phyloP scores from a whole-genome alignment of 1,139 yeast genomes.

The Nakaseomyces bracarensis region DNA sequence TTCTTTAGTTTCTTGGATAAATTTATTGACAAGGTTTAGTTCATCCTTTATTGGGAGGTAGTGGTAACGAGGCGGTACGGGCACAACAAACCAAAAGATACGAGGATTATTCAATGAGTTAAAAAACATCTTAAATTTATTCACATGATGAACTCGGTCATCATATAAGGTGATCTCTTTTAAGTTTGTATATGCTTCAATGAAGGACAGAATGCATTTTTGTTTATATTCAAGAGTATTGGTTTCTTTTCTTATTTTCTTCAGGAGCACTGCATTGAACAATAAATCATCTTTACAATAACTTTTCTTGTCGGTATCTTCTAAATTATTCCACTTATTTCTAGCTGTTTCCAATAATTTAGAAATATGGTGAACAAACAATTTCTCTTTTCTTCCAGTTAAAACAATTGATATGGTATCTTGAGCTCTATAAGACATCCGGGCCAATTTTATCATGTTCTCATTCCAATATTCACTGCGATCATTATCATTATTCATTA shows the following conservation, averaged over 20 bases:
- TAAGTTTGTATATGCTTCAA: slow-evolving; percentile 29
- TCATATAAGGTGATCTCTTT: slow-evolving; percentile 36
- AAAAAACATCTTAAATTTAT: slow-evolving; percentile 32
- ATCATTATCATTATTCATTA: background rate
- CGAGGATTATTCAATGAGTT: slow-evolving; percentile 10
- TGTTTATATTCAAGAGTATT: slow-evolving; percentile 35
- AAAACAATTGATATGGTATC: slow-evolving; percentile 35
- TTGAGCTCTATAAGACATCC: slow-evolving; percentile 31
- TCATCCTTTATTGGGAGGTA: slow-evolving; percentile 6
- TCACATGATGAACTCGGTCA: slow-evolving; percentile 36
- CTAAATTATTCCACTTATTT: slow-evolving; percentile 6
- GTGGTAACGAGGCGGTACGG: slow-evolving; percentile 14
- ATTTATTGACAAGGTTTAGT: background rate
- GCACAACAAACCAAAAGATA: slow-evolving; percentile 19
- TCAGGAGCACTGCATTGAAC: slow-evolving; percentile 37
- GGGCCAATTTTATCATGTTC: slow-evolving; percentile 33
- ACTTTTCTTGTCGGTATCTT: background rate
- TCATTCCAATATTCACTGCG: slow-evolving; percentile 36
- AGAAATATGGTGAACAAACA: slow-evolving; percentile 27
- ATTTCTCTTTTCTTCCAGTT: slow-evolving; percentile 36
- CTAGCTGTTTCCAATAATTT: slow-evolving; percentile 19
- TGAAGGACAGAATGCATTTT: slow-evolving; percentile 32
- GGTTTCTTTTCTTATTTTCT: slow-evolving; percentile 25
- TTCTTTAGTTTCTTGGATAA: background rate
- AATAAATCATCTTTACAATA: slow-evolving; percentile 15